phyloP scores from a whole-genome alignment of 2,329 filamentous ascomycete species.

The Aspergillus terreus region DNA sequence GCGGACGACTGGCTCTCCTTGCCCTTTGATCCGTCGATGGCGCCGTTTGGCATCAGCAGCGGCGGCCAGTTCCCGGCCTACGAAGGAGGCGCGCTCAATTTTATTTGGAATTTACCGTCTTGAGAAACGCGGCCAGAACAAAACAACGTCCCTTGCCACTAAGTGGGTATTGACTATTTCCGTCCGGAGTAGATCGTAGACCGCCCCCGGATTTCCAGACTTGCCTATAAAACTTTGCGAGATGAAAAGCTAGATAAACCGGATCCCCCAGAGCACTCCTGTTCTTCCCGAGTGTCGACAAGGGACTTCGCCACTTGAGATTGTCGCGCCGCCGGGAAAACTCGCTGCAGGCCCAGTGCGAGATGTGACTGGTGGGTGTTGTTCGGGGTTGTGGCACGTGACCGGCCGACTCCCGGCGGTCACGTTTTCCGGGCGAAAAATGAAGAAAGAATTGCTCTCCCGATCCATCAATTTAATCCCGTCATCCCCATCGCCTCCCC shows the following conservation, averaged over 20 bases:
- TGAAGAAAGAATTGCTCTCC: slow-evolving; percentile 6
- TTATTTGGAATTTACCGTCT: slow-evolving; percentile 42
- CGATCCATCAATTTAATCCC: not conserved
- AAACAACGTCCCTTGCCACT: slow-evolving; percentile 1
- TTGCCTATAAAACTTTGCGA: not conserved
- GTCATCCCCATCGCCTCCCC: not conserved
- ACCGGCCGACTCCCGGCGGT: slow-evolving; percentile 6
- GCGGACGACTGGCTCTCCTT: slow-evolving; percentile 42
- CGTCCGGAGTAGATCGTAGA: not conserved
- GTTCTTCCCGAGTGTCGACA: not conserved
- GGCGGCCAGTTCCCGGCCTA: slow-evolving; percentile 38
- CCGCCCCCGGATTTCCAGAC: not conserved
- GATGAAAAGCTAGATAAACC: not conserved
- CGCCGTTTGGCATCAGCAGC: slow-evolving; percentile 38
- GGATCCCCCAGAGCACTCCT: not conserved
- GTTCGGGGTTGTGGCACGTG: slow-evolving; percentile 12
- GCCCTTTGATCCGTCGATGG: slow-evolving; percentile 44
- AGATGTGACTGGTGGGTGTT: not conserved
- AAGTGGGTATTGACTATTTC: not conserved
- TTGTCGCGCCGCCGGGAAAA: not conserved
- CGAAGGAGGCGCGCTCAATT: slow-evolving; percentile 39
- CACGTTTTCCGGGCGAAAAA: slow-evolving; percentile 23
- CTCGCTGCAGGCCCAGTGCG: not conserved
- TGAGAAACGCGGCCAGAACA: slow-evolving; percentile 12
- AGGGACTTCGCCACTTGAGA: not conserved